phyloP scores from a whole-genome alignment of 345 rosid species.

The Iberis pinnata region DNA sequence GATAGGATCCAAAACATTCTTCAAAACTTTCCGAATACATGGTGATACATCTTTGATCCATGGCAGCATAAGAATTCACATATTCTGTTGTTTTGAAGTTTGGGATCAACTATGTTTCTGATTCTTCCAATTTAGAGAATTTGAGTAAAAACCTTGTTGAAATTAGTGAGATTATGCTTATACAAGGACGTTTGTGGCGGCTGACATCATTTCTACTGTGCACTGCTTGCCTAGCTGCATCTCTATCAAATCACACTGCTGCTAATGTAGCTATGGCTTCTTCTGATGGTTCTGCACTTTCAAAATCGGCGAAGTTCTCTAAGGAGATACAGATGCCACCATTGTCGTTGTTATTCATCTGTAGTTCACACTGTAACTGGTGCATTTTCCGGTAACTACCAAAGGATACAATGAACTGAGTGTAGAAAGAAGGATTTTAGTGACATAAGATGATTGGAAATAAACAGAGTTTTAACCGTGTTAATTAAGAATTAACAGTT shows the following conservation, averaged over 20 bases:
- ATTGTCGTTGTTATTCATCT: too few relatives aligned
- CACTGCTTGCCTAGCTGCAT: conserved; percentile 71
- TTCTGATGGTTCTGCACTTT: conserved; percentile 54
- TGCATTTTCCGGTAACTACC: too few relatives aligned
- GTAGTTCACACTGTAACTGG: too few relatives aligned
- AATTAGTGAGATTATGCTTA: conserved; percentile 62
- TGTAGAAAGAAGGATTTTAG: too few relatives aligned
- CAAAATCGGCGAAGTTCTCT: too few relatives aligned
- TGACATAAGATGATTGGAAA: too few relatives aligned
- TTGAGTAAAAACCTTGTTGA: background rate
- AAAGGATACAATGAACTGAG: too few relatives aligned
- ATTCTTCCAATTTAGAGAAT: conserved; percentile 11
- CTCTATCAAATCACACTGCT: conserved; percentile 86
- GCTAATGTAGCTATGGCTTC: conserved; percentile 57
- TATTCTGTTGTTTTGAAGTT: conserved; percentile 1
- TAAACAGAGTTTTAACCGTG: too few relatives aligned
- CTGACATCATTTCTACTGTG: conserved; percentile 70
- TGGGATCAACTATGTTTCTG: conserved; percentile 4
- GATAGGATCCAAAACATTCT: too few relatives aligned
- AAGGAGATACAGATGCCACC: too few relatives aligned
- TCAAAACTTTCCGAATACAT: too few relatives aligned
- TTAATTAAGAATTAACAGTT: too few relatives aligned
- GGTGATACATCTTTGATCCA: conserved; percentile 10
- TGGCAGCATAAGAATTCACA: conserved; percentile 8
- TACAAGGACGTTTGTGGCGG: conserved; percentile 86